Evolutionary conservation across 176 grass and related monocot genomes (phyloP), one percentile per base, ranked within the genome.

Genomic region (Elymus sibiricus): DNA sequence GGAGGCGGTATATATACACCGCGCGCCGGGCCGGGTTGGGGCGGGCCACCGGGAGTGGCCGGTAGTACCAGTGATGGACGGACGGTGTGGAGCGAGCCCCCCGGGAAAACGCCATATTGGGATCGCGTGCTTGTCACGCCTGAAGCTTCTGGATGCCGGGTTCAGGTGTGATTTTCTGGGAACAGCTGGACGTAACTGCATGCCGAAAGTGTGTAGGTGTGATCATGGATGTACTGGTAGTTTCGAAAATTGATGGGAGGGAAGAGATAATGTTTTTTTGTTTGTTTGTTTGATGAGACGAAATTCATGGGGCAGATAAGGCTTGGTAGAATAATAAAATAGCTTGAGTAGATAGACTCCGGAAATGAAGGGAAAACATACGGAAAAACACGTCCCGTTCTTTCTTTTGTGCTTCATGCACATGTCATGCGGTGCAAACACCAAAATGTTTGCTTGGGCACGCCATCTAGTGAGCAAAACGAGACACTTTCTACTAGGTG

Each of bases 1-100:
- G 22, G 85, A 80, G 61, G 47, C 21, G 61, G 17, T 85, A 88
- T 85, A 88, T 85, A 91, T 88, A 85, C 40, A 87, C 62, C 6
- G 16, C 10, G 7, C 0, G 64, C 29, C 9, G 5, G 74, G 39
- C 25, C 16, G 15, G 49, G 32, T 6, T 11, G 22, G 51, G 27
- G n/a, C n/a, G 27, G 28, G 70, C 56, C 68, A 70, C 73, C 61
- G 47, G 72, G 63, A 2, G 42, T 55, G 25, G 51, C 76, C 76
- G 68, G 59, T 68, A 22, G 56, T 9, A 4, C 56, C 3, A 22
- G n/a, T 60, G 58, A 61, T 25, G n/a, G 4, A 61, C 24, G 22
- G 3, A 79, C 58, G 29, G 11, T 9, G 43, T 37, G 35, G 35
- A 5, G 51, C 28, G 83, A 26, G 14, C 1, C 60, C 19, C 72